Base-by-base conservation (phyloP, 2,329 filamentous ascomycete species). In the Arthroderma sp. region DNA sequence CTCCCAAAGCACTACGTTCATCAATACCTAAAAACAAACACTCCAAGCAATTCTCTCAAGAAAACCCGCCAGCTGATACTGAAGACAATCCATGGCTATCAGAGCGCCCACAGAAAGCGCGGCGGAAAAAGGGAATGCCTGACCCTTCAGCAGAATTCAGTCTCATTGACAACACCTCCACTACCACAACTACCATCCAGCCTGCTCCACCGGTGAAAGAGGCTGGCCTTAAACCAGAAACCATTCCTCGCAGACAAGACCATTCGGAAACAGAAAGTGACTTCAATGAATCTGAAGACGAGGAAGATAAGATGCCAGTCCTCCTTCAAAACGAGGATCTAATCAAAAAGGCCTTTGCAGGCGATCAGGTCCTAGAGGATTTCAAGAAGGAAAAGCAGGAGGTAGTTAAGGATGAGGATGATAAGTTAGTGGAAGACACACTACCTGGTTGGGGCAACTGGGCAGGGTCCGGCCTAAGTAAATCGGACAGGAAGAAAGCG, bases 381-480 rank as follows among this genome's bases (percentile, higher is more conserved):
- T 98, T 96, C 58, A 76, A 77, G 46, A 73, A 73, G 33, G 88
- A 96, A 59, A 96, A 96, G 66, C 73, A 72, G 10, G 76, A 78
- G 41, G 70, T 76, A 1, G 76, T 78, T 11, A 73, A 77, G 29
- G 83, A 85, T 11, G 87, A 95, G 62, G 86, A 83, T 53, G 84
- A 93, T 58, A 83, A 91, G 64, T 69, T 86, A 45, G 67, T 87
- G 29, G 86, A 89, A 60, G 83, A 82, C 52, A 83, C 84, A n/a
- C 73, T 98, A 4, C 87, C 87, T 0, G 91, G 91, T 38, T 98
- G 91, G 91, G 91, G 91, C 52, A 80, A 74, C 56, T 95, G 91
- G 91, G 76, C 83, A 4, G 91, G 91, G 50, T 79, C 83, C 10
- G 89, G 88, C 11, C 71, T 95, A 51, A 82, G 78, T 62, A 80